These are phyloP conservation scores for Pleurotus giganteus DNA, from an alignment of 768 basidiomycete species.

Conservation along the genomic window DNA sequence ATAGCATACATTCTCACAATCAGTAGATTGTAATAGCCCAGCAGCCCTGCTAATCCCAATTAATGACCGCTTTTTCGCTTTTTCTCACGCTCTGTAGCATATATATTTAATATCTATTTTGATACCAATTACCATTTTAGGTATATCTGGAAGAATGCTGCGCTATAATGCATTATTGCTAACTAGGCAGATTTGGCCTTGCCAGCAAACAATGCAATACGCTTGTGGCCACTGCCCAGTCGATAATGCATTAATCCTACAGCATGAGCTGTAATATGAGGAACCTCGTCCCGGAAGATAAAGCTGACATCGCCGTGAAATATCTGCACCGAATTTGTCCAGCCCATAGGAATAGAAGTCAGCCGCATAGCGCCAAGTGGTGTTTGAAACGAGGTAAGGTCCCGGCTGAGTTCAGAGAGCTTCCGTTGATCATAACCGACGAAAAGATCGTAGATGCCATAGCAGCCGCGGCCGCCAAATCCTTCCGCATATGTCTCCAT, in stretches of 20 bases:
- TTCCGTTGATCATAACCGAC: constrained; percentile 33
- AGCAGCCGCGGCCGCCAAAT: constrained; percentile 30
- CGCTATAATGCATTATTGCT: too few relatives aligned
- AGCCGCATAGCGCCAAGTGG: constrained; percentile 28
- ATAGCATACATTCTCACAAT: too few relatives aligned
- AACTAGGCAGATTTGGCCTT: too few relatives aligned
- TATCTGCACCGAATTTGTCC: constrained; percentile 34
- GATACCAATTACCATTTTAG: too few relatives aligned
- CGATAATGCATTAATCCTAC: constrained; percentile 36
- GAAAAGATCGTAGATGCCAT: constrained; percentile 31
- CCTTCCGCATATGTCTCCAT: constrained; percentile 29
- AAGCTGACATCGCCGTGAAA: constrained; percentile 37
- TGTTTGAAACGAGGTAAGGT: constrained; percentile 40
- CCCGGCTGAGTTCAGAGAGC: constrained; percentile 21
- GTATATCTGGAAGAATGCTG: too few relatives aligned
- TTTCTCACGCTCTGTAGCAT: too few relatives aligned
- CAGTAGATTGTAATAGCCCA: too few relatives aligned
- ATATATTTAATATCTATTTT: too few relatives aligned
- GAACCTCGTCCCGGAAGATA: constrained; percentile 38
- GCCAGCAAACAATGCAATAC: constrained; percentile 29
- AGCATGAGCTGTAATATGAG: constrained; percentile 31
- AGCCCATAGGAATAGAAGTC: constrained; percentile 36
- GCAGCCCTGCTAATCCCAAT: too few relatives aligned
- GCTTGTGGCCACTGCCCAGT: constrained; percentile 26
- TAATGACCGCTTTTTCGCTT: too few relatives aligned